Base-by-base conservation (phyloP, 805 yeast genomes). In the Saturnispora besseyi region DNA sequence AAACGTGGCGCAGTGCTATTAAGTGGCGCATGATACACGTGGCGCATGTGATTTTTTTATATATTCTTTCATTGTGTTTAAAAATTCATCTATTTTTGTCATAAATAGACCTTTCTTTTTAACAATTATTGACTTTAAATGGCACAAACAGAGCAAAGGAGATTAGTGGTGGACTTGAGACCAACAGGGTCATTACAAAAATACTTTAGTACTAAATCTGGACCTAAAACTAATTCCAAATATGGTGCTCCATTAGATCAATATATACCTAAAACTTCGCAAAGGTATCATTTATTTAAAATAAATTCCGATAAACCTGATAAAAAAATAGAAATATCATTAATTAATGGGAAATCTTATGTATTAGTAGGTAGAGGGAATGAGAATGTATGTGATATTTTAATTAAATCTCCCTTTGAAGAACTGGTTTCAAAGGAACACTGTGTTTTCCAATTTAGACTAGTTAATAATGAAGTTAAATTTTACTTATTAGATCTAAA, bases 371-470 rank as follows among this genome's bases (percentile, higher is more conserved):
- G 68, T 1, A 51, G 62, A 31, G 61, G 57, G 28, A 11, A 44
- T 1, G 40, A 55, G 7, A 34, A 51, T 12, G 66, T 63, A 47
- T 55, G 62, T 7, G 50, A 50, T 1, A 36, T 63, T 7, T 24
- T 12, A 11, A 13, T 7, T 22, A 36, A 18, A 21, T 22, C 40
- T 5, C 62, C 60, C 15, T 55, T 46, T 40, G 58, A 52, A 18
- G 47, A 46, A 12, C 42, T 57, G 1, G 62, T 63, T 0, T 59
- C 64, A 1, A 53, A 55, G 41, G 49, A 52, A n/a, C 68, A 65
- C 46, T 63, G 65, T 3, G 68, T 58, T 3, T 51, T 65, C 11
- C 68, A 64, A 43, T 62, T 64, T 44, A 44, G 64, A 38, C 33
- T 42, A 22, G 42, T 48, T 4, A 38, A 47, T 15, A 46, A 44